Evolutionary conservation across 305 asterid genomes (phyloP), one percentile per base, ranked within the genome.

Genomic region (Solanum hybrid): DNA sequence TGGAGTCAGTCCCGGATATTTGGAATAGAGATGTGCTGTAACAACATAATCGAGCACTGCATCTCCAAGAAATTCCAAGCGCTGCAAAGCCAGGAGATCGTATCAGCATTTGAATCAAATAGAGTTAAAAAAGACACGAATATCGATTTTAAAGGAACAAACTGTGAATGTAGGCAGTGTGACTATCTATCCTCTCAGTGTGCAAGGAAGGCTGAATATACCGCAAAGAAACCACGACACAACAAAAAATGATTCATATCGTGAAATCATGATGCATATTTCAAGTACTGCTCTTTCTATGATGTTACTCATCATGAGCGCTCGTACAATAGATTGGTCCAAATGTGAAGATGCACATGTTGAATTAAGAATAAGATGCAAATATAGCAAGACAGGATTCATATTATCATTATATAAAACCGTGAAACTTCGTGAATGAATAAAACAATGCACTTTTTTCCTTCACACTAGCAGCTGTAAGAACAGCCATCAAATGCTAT

Each of bases 41-140:
- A 97, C 93, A 2, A 95, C 89, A 89, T 95, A 95, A 90, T 97
- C 99, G 1, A 96, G 92, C 90, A 96, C 97, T 0, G 98, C 97
- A 91, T 97, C 99, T 81, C 99, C 99, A 34, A 97, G 97, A 94
- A 93, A 97, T 88, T 97, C 99, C 89, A 97, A 91, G 12, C 98
- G 95, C 98, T 96, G 91, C 90, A 94, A 13, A 88, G 90, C 8
- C 91, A 79, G 45, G 22, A 22, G 61, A 78, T 13, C 68, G 79
- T 24, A 72, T 10, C 31, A 89, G 6, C 87, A 77, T 12, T 20
- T 31, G 45, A 85, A 51, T 32, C 77, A 85, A 31, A 10, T 6
- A 51, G 31, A 45, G 22, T 70, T 8, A 1, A 83, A 24, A 80
- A 80, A 83, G 37, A 27, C 17, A 9, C 26, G 5, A 82, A 14